Base-by-base conservation (phyloP, 768 basidiomycete species). In the Leucosporidium yakuticum region DNA sequence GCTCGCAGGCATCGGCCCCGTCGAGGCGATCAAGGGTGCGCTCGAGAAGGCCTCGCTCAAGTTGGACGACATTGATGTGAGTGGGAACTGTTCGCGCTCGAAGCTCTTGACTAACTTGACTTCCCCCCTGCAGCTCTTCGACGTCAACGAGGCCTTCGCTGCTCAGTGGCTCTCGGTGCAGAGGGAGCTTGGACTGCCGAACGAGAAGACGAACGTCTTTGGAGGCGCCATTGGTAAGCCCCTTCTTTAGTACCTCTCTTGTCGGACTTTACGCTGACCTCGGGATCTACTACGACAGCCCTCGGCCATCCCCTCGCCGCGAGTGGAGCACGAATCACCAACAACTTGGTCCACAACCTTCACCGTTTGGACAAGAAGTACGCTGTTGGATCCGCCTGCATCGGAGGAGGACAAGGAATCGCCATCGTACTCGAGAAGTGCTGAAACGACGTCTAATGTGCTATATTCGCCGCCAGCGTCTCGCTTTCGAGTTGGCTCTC, bases 91-190 rank as follows among this genome's bases (percentile, higher is more conserved):
- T 39, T 36, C 23, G 12, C 25, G 60, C 71, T 77, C 49, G 63
- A 70, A 20, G 25, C 2, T 23, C 8, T 31, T 20, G 15, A 8
- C 51, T 31, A 2, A 4, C 47, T 5, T 4, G 48, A 19, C 9
- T 36, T 53, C 17, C 1, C 50, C 20, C 12, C 48, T n/a, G 27
- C 64, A 72, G 63, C 62, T 73, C 19, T 74, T 69, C 57, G 67
- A 74, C 60, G 39, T 68, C 63, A 66, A 64, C 62, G 68, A 80
- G 77, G 80, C 80, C 4, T 81, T 81, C 63, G 80, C 80, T 0
- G 79, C 78, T 3, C 80, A 81, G 64, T 81, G 78, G 78, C 70
- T 81, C 11, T 76, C 79, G 4, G 79, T 80, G 11, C 79, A 79
- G 65, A 77, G 69, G 57, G 79, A 79, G 70, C 76, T 81, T 12